These are phyloP conservation scores for Pseudocercospora vitis DNA, from an alignment of 2,329 filamentous ascomycete species.

Conservation along the genomic window DNA sequence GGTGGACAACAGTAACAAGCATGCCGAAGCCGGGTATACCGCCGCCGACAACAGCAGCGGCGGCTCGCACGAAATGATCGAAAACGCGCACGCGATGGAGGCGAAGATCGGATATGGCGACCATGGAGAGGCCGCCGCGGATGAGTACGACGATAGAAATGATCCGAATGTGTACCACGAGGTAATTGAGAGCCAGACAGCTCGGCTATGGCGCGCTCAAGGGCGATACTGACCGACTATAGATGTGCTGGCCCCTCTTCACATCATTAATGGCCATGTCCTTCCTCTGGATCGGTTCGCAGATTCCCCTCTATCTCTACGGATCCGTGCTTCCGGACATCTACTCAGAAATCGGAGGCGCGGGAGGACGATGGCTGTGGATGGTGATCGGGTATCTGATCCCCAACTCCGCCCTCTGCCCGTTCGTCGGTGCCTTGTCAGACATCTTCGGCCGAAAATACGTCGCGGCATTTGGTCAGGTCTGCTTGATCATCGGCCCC, in stretches of 20 bases:
- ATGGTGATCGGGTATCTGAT: conserved; percentile 57
- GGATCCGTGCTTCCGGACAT: conserved; percentile 51
- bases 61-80: conserved; percentile 14
- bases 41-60: conserved; percentile 14
- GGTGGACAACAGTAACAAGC: conserved; percentile 14
- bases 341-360: conserved; percentile 61
- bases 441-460: conserved; percentile 63
- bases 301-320: conserved; percentile 56
- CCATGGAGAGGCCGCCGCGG: conserved; percentile 12
- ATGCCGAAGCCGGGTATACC: conserved; percentile 11
- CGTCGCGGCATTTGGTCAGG: conserved; percentile 57
- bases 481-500: conserved; percentile 59
- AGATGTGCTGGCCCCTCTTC: conserved; percentile 19
- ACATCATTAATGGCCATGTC: conserved; percentile 54
- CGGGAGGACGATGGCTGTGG: conserved; percentile 46
- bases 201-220: not conserved
- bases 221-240: not conserved
- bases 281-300: conserved; percentile 61
- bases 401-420: conserved; percentile 58
- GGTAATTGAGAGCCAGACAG: conserved; percentile 8
- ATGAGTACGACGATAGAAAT: conserved; percentile 17
- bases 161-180: conserved; percentile 24
- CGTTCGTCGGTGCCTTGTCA: conserved; percentile 66
- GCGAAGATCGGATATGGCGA: conserved; percentile 18
- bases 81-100: conserved; percentile 4